A percentile compares a stretch with the other conserved stretches of the same genome.
These are phyloP conservation scores for Deinandra increscens DNA, from an alignment of 129 eudicot species.

Conservation along the genomic window DNA sequence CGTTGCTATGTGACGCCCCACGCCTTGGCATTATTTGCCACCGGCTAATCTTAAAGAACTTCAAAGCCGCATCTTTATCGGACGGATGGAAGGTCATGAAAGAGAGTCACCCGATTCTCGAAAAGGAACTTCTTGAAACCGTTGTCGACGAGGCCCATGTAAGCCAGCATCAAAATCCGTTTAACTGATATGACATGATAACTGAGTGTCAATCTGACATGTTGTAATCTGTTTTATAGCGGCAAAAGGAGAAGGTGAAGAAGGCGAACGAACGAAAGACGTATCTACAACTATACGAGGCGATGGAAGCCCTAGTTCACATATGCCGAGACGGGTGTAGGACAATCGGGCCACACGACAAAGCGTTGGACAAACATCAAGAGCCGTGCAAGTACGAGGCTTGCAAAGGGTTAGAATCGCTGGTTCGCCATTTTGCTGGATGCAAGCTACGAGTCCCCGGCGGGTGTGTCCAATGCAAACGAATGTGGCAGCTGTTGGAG, in stretches of 20 bases:
- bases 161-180: conserved; percentile 28
- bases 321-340: conserved; percentile 85
- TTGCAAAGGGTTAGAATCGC: conserved; percentile 81
- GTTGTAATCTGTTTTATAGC: conserved; percentile 37
- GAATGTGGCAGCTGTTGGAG: conserved; percentile 97
- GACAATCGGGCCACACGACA: conserved; percentile 78
- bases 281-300: conserved; percentile 71
- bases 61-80: conserved; percentile 58
- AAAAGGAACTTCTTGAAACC: conserved; percentile 50
- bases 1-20: conserved; percentile 87
- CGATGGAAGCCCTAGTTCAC: conserved; percentile 98
- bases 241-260: conserved; percentile 46
- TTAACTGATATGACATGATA: neutral
- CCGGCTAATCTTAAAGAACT: conserved; percentile 56
- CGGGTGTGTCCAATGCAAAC: conserved; percentile 89
- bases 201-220: conserved; percentile 2
- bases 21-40: conserved; percentile 77
- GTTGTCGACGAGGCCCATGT: conserved; percentile 52
- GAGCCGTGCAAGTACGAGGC: conserved; percentile 66
- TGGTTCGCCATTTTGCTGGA: conserved; percentile 80
- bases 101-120: conserved; percentile 78
- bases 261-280: conserved; percentile 59
- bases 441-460: conserved; percentile 81
- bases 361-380: conserved; percentile 46
- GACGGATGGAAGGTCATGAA: conserved; percentile 92